Conservation (phyloP, 2,329 filamentous ascomycete species). For the Sporothrix brasiliensis region DNA sequence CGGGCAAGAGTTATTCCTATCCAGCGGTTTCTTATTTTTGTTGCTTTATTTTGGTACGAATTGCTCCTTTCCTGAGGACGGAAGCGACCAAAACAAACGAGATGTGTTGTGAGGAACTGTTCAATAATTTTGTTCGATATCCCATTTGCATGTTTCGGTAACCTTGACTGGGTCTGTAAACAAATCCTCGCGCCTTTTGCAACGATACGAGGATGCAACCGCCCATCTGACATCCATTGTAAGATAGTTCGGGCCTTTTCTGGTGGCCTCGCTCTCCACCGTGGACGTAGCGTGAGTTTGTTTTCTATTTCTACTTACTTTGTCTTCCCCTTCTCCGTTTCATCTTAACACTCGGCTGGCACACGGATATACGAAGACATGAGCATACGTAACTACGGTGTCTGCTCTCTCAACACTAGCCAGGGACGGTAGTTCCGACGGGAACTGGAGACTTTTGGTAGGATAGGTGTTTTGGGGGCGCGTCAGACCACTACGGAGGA, state of each 20-base stretch:
- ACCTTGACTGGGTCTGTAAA: neutral
- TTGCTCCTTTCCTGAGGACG: too few species aligned
- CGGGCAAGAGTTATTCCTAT: neutral
- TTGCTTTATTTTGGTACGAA: neutral
- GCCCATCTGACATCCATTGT: constrained; percentile 22
- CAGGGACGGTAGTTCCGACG: neutral
- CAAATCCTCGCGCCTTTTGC: neutral
- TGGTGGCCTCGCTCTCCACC: constrained; percentile 11
- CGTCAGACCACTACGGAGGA: neutral
- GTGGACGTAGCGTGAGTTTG: constrained; percentile 12
- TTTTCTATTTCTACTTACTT: constrained; percentile 18
- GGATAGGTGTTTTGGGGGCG: neutral
- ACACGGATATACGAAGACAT: constrained; percentile 17
- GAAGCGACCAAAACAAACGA: too few species aligned
- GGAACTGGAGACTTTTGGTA: neutral
- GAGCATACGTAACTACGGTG: neutral
- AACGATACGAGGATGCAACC: constrained; percentile 6
- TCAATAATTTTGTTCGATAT: too few species aligned
- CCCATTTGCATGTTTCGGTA: too few species aligned
- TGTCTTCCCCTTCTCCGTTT: constrained; percentile 1
- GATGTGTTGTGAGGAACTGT: too few species aligned
- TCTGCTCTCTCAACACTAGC: neutral
- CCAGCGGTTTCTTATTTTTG: neutral
- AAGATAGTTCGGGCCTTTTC: constrained; percentile 25
- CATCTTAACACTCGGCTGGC: neutral